Evolutionary conservation across 2,329 filamentous ascomycete genomes (phyloP).

Genomic region (Talaromyces verruculosus): DNA sequence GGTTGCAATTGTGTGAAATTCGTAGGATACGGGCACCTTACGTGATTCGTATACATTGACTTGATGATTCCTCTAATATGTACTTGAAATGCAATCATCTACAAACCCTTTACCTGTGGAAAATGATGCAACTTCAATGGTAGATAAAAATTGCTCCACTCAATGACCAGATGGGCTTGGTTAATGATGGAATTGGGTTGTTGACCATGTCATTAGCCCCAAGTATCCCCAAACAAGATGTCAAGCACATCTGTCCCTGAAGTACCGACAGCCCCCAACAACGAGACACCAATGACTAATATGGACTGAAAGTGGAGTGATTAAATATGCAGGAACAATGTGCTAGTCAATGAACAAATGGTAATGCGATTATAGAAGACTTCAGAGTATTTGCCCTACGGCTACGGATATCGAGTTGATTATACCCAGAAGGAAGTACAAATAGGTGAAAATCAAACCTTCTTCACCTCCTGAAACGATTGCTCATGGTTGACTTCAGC

Average conservation of each 20-base stretch:
- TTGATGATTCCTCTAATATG: neutral
- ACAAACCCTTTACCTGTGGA: too few species aligned
- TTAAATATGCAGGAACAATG: neutral
- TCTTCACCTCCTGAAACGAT: conserved; percentile 27
- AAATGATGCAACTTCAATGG: too few species aligned
- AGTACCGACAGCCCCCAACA: neutral
- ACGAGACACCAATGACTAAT: neutral
- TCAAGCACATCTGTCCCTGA: neutral
- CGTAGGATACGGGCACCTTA: neutral
- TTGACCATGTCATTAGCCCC: neutral
- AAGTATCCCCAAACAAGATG: neutral
- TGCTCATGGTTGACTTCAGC: conserved; percentile 58
- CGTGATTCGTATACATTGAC: neutral
- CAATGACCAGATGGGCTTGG: neutral
- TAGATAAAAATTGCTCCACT: neutral
- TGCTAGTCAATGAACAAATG: too few species aligned
- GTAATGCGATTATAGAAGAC: too few species aligned
- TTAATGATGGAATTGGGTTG: neutral
- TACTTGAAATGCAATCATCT: neutral
- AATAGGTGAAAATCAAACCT: neutral
- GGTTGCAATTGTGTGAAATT: neutral
- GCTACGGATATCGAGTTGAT: too few species aligned
- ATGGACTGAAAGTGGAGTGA: neutral
- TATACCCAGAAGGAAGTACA: too few species aligned
- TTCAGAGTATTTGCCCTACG: too few species aligned